phyloP scores from a whole-genome alignment of 768 basidiomycete genomes.

The Psilocybe azurescens region DNA sequence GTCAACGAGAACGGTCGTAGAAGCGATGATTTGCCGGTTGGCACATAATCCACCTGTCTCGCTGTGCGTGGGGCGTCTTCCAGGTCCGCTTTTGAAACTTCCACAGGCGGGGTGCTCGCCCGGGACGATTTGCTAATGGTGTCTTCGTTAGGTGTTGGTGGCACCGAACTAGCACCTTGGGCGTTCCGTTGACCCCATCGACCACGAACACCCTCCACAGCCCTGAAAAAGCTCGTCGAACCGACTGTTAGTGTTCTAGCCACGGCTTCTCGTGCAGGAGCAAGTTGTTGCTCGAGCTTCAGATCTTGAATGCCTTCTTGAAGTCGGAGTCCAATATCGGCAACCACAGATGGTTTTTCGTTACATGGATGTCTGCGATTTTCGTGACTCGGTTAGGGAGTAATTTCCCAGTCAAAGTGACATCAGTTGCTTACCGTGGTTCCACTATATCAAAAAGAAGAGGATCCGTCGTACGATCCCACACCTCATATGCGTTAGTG shows the following conservation, averaged over 20 bases:
- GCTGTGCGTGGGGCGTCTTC: slow-evolving; percentile 32
- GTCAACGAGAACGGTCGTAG: slow-evolving; percentile 35
- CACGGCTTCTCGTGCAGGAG: slow-evolving; percentile 89
- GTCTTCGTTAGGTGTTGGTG: slow-evolving; percentile 25
- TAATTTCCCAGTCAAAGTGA: not conserved
- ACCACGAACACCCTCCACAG: slow-evolving; percentile 86
- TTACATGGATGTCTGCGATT: slow-evolving; percentile 85
- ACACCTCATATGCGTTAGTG: slow-evolving; percentile 87
- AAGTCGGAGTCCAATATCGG: slow-evolving; percentile 91
- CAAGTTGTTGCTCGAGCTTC: slow-evolving; percentile 91
- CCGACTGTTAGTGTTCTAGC: slow-evolving; percentile 75
- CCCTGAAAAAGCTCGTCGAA: slow-evolving; percentile 84
- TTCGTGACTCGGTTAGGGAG: slow-evolving; percentile 1
- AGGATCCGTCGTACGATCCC: slow-evolving; percentile 92
- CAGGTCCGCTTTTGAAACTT: slow-evolving; percentile 42
- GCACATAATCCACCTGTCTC: slow-evolving; percentile 21
- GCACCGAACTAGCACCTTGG: slow-evolving; percentile 20
- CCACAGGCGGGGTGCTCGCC: slow-evolving; percentile 42
- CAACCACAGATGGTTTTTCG: slow-evolving; percentile 85
- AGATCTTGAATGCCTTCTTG: slow-evolving; percentile 95
- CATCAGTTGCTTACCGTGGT: slow-evolving; percentile 63
- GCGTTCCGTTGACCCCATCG: slow-evolving; percentile 56
- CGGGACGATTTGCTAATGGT: slow-evolving; percentile 35
- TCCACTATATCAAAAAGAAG: slow-evolving; percentile 95
- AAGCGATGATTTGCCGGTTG: slow-evolving; percentile 11